Evolutionary conservation across 352 stramenopile genomes (phyloP), one percentile per base, ranked within the genome.

Genomic region (Globisporangium solare): DNA sequence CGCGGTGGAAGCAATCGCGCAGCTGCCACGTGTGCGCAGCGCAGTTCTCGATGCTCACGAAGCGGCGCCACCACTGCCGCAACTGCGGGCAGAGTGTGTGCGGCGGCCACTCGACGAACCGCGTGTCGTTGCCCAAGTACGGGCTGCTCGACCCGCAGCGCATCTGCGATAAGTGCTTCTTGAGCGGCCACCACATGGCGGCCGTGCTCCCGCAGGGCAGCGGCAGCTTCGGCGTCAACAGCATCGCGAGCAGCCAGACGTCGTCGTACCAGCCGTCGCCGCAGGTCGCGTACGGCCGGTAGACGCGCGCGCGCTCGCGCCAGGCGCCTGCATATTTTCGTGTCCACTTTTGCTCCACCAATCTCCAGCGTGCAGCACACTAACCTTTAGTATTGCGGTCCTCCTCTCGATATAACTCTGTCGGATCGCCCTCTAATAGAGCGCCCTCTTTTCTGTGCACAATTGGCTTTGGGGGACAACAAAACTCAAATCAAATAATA

Each of bases 1-100:
- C 81, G 27, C 81, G 81, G 15, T 91, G 81, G 81, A 86, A 86
- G 67, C 81, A 92, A 60, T 69, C 83, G 41, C 74, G 73, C 14
- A 76, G 73, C 48, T 92, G 83, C 55, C 71, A 88, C 64, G 78
- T 92, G 47, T 92, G 83, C 54, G 58, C 68, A 8, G 67, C 67
- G 31, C 58, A 61, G 11, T 92, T 90, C 66, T 73, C 73, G 46
- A 43, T 58, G 51, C 63, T 89, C 24, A 72, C 86, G 42, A 86
- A 86, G 52, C 83, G 83, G n/a, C 79, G 83, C 48, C 83, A 92
- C 61, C 83, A 92, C 64, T 92, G 83, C 64, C 78, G 83, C 17
- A 89, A 89, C 62, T 92, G 83, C 63, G 83, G 83, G 7, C 74
- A 88, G 56, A 89, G 78, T 45, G 81, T 89, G 12, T 91, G 81